Conservation (phyloP, 306 rosid species). For the Phaseolus lunatus region DNA sequence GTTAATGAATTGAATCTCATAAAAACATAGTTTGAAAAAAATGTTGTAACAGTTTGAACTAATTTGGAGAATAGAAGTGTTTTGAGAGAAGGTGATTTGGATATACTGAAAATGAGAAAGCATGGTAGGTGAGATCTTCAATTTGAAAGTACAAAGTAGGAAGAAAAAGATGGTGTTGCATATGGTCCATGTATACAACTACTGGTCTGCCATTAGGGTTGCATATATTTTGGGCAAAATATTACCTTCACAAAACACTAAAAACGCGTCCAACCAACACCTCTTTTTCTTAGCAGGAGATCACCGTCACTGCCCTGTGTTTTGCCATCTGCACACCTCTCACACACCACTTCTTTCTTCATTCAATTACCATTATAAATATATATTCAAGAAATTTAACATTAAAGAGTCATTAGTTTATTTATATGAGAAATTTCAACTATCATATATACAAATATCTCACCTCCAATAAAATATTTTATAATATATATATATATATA, state of each 20-base stretch:
- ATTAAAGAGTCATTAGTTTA: no score
- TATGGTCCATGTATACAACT: constrained; percentile 26
- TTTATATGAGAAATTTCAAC: no score
- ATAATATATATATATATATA: no score
- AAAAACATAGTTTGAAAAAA: not conserved
- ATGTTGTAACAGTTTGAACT: not conserved
- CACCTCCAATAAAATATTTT: no score
- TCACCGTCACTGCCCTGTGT: constrained; percentile 15
- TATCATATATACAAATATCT: no score
- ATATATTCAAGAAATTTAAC: no score
- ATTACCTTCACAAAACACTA: not conserved
- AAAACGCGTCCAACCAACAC: constrained; percentile 22
- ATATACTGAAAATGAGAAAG: constrained; percentile 16
- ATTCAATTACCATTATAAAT: not conserved
- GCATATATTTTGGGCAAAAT: constrained; percentile 7
- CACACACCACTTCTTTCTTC: not conserved
- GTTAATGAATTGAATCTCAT: not conserved
- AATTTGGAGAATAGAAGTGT: not conserved
- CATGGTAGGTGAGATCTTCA: constrained; percentile 38
- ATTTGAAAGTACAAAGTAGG: constrained; percentile 16
- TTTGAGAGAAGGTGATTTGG: not conserved
- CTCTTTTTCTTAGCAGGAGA: constrained; percentile 30
- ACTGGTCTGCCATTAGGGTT: constrained; percentile 38
- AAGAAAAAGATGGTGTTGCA: not conserved
- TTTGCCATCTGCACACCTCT: not conserved